These are phyloP conservation scores for Hymenoscyphus scutula DNA, from an alignment of 2,329 filamentous ascomycete species.

Conservation along the genomic window DNA sequence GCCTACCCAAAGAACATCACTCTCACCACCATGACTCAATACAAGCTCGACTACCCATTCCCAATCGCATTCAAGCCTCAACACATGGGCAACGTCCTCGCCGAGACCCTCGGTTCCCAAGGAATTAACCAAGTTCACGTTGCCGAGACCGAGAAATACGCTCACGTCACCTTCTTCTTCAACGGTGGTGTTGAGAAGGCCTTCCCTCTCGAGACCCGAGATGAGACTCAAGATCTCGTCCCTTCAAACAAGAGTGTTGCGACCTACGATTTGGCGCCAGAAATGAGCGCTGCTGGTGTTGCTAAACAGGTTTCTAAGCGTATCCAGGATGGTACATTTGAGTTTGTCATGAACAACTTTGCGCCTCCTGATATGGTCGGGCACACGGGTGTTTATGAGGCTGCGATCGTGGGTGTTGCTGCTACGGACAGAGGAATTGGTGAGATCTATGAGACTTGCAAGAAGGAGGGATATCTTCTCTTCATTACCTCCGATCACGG, in stretches of 20 bases:
- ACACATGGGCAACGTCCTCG: conserved; percentile 96
- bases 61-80: conserved; percentile 90
- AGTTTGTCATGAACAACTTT: conserved; percentile 99
- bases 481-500: conserved; percentile 97
- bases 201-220: conserved; percentile 86
- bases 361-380: conserved; percentile 99
- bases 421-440: conserved; percentile 94
- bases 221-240: conserved; percentile 75
- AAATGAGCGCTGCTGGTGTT: conserved; percentile 92
- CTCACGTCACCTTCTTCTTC: conserved; percentile 99
- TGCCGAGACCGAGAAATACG: conserved; percentile 99
- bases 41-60: conserved; percentile 94
- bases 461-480: conserved; percentile 86
- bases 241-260: conserved; percentile 85
- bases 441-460: conserved; percentile 88
- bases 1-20: conserved; percentile 84
- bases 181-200: conserved; percentile 98
- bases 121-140: conserved; percentile 90
- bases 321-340: conserved; percentile 79
- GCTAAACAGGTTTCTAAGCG: conserved; percentile 88
- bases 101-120: conserved; percentile 92
- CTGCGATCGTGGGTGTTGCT: conserved; percentile 78
- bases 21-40: conserved; percentile 96
- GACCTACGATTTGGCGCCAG: conserved; percentile 91
- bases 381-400: conserved; percentile 96